Evolutionary conservation across 2,329 filamentous ascomycete species (phyloP).

Genomic region (Stenocarpella maydis): DNA sequence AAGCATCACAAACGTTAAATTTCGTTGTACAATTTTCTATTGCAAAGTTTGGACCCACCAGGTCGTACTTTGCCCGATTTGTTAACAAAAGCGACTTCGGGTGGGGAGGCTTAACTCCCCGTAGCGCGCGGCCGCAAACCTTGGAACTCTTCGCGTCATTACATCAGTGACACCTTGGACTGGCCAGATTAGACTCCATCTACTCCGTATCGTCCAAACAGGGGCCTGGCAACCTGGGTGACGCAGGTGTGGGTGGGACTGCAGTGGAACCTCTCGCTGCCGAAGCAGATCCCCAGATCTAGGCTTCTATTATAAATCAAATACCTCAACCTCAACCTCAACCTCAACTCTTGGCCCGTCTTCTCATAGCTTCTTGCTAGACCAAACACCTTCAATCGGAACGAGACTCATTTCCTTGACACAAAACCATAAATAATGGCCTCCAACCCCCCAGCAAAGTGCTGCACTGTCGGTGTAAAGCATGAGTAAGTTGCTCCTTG

Average conservation of each 20-base stretch:
- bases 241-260: neutral
- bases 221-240: neutral
- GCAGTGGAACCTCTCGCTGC: neutral
- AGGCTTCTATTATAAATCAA: constrained; percentile 10
- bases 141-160: neutral
- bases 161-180: neutral
- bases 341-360: constrained; percentile 19
- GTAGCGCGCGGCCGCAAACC: too few species aligned
- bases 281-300: constrained; percentile 15
- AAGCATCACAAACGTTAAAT: too few species aligned
- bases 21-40: too few species aligned
- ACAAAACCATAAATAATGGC: constrained; percentile 56
- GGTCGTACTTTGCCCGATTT: too few species aligned
- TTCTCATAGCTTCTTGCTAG: neutral
- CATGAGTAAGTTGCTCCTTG: constrained; percentile 56
- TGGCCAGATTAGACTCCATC: neutral
- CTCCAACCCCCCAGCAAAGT: constrained; percentile 59
- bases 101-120: too few species aligned
- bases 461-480: constrained; percentile 61
- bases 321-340: too few species aligned
- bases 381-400: neutral
- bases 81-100: too few species aligned
- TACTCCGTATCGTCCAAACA: neutral
- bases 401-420: neutral
- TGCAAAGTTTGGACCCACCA: too few species aligned